Evolutionary conservation across 2,329 filamentous ascomycete species (phyloP), one percentile per base, ranked within the genome.

Genomic region (Metarhizium robertsii): DNA sequence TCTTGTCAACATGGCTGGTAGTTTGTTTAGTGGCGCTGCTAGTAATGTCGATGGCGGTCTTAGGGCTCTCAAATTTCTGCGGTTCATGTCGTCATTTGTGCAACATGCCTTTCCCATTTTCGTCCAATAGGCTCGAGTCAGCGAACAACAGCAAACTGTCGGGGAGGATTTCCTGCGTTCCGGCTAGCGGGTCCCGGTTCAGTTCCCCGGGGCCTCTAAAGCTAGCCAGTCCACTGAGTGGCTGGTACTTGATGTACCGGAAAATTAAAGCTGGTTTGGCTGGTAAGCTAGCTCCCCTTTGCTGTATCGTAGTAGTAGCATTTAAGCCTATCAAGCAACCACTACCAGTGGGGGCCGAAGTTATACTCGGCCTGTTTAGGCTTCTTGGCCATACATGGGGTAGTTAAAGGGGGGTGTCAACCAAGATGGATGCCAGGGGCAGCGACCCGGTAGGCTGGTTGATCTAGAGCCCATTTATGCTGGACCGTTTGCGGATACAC

Each of bases 371-470:
- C 49, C 32, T 50, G 54, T 38, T 57, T 58, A 7, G 43, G 10
- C 43, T n/a, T 6, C 7, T 11, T 25, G 20, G 43, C 43, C n/a
- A 20, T 25, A n/a, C 25, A 25, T 34, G 36, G 13, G 50, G 50
- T 18, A 51, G 32, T 20, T 52, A 36, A 16, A 43, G 16, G 40
- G 46, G 50, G 50, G 58, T 36, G 29, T 52, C 47, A 42, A 50
- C 50, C 25, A 51, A 32, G 47, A 36, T 51, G 30, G 50, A 46
- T 29, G 50, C 46, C 56, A 50, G 40, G 47, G 50, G 42, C 43
- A 51, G 53, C 50, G 56, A 58, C 55, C 60, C 60, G 55, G 54
- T 53, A 57, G 55, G 54, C 45, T 59, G 55, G 60, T 52, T 60
- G 61, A 59, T 56, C 57, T 58, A 50, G 56, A 55, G 54, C 52